phyloP scores from a whole-genome alignment of 73 alveolate genomes.

The Blepharisma japonicum region DNA sequence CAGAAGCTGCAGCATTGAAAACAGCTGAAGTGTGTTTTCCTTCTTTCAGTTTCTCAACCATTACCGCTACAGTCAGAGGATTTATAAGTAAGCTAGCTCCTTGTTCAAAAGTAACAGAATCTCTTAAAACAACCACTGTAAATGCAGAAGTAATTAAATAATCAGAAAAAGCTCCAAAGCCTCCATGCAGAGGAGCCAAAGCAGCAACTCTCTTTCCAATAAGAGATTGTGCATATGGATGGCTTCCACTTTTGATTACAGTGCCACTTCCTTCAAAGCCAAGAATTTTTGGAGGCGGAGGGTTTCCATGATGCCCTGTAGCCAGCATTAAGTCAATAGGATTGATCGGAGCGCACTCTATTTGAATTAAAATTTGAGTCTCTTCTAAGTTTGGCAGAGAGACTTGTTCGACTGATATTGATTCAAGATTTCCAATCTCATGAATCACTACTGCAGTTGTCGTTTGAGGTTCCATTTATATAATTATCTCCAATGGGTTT shows the following conservation, averaged over 20 bases:
- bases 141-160: too few relatives aligned
- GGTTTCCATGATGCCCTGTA: slow-evolving; percentile 39
- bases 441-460: too few relatives aligned
- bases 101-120: too few relatives aligned
- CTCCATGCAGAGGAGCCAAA: neutral
- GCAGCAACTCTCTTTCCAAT: slow-evolving; percentile 62
- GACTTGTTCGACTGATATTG: slow-evolving; percentile 28
- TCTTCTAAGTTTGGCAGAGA: slow-evolving; percentile 43
- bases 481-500: too few relatives aligned
- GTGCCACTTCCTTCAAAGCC: slow-evolving; percentile 78
- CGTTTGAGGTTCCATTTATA: too few relatives aligned
- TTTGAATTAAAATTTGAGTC: slow-evolving; percentile 58
- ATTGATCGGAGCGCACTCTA: slow-evolving; percentile 65
- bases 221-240: slow-evolving; percentile 38
- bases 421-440: too few relatives aligned
- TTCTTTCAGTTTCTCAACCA: slow-evolving; percentile 37
- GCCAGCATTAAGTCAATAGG: slow-evolving; percentile 52
- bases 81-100: slow-evolving; percentile 47
- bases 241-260: slow-evolving; percentile 42
- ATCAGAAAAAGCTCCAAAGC: too few relatives aligned
- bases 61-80: slow-evolving; percentile 70
- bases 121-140: too few relatives aligned
- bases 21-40: slow-evolving; percentile 50
- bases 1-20: slow-evolving; percentile 63
- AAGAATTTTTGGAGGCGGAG: slow-evolving; percentile 37